A percentile compares a stretch with the other conserved stretches of the same genome.
phyloP scores from a whole-genome alignment of 2,329 filamentous ascomycete species.

The Aspergillus hortae region DNA sequence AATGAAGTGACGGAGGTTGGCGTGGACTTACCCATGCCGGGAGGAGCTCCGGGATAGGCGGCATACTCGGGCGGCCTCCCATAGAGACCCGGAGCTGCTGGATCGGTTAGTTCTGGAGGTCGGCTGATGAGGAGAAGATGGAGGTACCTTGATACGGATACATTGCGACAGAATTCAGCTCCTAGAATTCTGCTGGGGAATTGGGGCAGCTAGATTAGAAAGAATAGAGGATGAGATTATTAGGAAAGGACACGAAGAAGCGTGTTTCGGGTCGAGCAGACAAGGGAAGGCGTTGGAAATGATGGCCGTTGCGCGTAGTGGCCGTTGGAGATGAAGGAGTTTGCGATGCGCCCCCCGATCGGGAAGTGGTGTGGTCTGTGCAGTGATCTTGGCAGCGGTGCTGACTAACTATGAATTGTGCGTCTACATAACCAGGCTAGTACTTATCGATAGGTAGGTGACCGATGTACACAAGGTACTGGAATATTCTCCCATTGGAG shows the following conservation, averaged over 20 bases:
- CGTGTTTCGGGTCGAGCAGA: too few species aligned
- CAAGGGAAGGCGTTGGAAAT: too few species aligned
- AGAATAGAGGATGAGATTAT: neutral
- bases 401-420: too few species aligned
- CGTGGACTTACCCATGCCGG: conserved; percentile 69
- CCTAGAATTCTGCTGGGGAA: neutral
- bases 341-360: too few species aligned
- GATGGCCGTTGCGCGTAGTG: too few species aligned
- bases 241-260: neutral
- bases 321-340: too few species aligned
- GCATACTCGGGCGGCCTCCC: conserved; percentile 71
- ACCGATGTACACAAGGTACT: too few species aligned
- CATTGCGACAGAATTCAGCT: conserved; percentile 29
- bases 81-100: conserved; percentile 54
- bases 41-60: conserved; percentile 69
- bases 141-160: conserved; percentile 43
- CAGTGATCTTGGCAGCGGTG: too few species aligned
- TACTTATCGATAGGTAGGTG: too few species aligned
- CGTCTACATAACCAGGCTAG: too few species aligned
- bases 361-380: too few species aligned
- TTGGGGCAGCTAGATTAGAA: neutral
- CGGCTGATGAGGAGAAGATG: neutral
- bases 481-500: too few species aligned
- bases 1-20: neutral
- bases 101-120: conserved; percentile 8